phyloP scores from a whole-genome alignment of 495 filamentous ascomycete species.

The Margaritispora aquatica region DNA sequence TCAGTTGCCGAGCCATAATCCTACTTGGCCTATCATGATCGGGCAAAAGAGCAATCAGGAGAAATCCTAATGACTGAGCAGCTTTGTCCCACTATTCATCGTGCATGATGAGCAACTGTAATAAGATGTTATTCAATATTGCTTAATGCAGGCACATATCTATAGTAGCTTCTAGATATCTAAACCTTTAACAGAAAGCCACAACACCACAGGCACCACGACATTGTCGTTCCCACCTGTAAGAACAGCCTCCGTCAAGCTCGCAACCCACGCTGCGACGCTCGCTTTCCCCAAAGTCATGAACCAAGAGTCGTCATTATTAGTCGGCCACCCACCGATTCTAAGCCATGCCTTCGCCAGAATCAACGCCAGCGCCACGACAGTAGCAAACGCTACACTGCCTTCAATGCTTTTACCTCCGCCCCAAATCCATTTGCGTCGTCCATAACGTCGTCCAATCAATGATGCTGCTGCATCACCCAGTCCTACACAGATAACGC shows the following conservation, averaged over 20 bases:
- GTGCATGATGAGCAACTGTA: too few species aligned
- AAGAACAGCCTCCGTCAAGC: slow-evolving; percentile 88
- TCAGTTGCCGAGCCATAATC: neutral
- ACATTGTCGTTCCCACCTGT: slow-evolving; percentile 99
- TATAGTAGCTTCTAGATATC: slow-evolving; percentile 49
- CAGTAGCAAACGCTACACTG: slow-evolving; percentile 73
- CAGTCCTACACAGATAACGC: slow-evolving; percentile 89
- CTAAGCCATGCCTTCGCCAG: slow-evolving; percentile 69
- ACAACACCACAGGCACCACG: slow-evolving; percentile 89
- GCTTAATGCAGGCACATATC: neutral
- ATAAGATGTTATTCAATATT: neutral
- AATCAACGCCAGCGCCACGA: slow-evolving; percentile 68
- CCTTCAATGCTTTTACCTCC: slow-evolving; percentile 95
- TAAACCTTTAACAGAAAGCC: slow-evolving; percentile 79
- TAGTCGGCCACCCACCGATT: slow-evolving; percentile 60
- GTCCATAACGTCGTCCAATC: slow-evolving; percentile 80
- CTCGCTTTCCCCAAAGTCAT: slow-evolving; percentile 50
- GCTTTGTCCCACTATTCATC: too few species aligned
- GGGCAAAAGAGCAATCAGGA: neutral
- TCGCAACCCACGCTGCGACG: slow-evolving; percentile 71
- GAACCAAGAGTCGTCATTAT: slow-evolving; percentile 31
- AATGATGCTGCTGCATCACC: slow-evolving; percentile 94
- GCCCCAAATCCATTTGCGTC: slow-evolving; percentile 90
- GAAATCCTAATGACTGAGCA: too few species aligned
- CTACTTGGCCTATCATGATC: neutral